A percentile compares a stretch with the other conserved stretches of the same genome.
Evolutionary conservation across 1,139 yeast genomes (phyloP).

Genomic region (Cylindricascospora bacillispora): DNA sequence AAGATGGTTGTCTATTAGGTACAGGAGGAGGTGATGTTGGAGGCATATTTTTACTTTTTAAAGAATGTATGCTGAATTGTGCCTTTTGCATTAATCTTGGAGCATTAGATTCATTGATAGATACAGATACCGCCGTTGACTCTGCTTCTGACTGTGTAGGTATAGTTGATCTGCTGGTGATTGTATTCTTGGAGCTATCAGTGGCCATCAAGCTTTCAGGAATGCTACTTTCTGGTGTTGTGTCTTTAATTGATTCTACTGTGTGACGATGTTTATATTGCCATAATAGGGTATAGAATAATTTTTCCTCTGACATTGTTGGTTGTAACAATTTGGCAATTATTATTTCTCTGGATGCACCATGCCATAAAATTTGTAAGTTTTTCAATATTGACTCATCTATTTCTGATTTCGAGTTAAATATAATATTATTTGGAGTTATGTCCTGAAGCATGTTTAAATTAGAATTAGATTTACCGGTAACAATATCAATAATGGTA

Average conservation of each 20-base stretch:
- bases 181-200: not conserved
- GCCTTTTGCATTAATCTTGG: constrained; percentile 22
- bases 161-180: not conserved
- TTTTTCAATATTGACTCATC: constrained; percentile 78
- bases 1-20: constrained; percentile 13
- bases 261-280: constrained; percentile 58
- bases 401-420: constrained; percentile 43
- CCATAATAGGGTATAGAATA: constrained; percentile 72
- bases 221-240: not conserved
- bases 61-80: constrained; percentile 20
- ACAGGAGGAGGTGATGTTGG: constrained; percentile 10
- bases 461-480: constrained; percentile 27
- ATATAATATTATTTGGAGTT: constrained; percentile 12
- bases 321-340: constrained; percentile 46
- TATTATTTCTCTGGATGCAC: constrained; percentile 53
- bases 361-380: constrained; percentile 83
- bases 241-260: constrained; percentile 4
- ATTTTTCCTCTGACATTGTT: constrained; percentile 68
- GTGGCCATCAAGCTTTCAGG: constrained; percentile 1
- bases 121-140: constrained; percentile 2
- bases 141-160: not conserved
- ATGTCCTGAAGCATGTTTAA: constrained; percentile 15
- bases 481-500: constrained; percentile 14
- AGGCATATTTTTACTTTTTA: constrained; percentile 6
- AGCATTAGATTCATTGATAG: constrained; percentile 9